Percentiles rank a stretch among this genome's conserved stretches.
Evolutionary conservation across 257 asterid species (phyloP).

Genomic region (Datura wrightii): DNA sequence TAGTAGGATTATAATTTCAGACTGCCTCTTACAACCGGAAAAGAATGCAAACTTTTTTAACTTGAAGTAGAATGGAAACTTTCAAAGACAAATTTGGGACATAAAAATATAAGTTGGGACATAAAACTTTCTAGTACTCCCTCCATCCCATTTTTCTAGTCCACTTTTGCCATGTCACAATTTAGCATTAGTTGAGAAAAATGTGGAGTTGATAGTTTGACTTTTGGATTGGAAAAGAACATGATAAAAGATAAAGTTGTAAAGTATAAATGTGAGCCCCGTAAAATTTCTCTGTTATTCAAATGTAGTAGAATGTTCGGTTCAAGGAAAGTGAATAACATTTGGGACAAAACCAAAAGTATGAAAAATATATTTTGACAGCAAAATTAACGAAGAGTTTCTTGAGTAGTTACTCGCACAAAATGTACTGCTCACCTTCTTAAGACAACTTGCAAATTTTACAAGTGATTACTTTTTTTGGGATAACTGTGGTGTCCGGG

Average conservation of each 20-base stretch:
- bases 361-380: not conserved
- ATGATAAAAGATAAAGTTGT: not conserved
- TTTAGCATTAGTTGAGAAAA: constrained; percentile 17
- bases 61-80: not conserved
- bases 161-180: not conserved
- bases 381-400: not conserved
- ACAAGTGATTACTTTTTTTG: not conserved
- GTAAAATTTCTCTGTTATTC: not conserved
- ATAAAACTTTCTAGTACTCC: not conserved
- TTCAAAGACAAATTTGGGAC: not conserved
- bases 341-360: not conserved
- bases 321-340: constrained; percentile 19
- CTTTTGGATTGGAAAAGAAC: not conserved
- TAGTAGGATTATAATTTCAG: not conserved
- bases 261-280: not conserved
- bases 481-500: no score
- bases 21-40: not conserved
- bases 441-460: not conserved
- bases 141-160: not conserved
- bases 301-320: not conserved
- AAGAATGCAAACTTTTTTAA: not conserved
- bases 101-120: not conserved
- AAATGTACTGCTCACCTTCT: constrained; percentile 5
- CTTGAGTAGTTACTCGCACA: not conserved
- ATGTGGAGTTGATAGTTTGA: not conserved